Evolutionary conservation across 192 early-diverging fungal genomes (phyloP), one percentile per base, ranked within the genome.

Genomic region (Thamnidium elegans): DNA sequence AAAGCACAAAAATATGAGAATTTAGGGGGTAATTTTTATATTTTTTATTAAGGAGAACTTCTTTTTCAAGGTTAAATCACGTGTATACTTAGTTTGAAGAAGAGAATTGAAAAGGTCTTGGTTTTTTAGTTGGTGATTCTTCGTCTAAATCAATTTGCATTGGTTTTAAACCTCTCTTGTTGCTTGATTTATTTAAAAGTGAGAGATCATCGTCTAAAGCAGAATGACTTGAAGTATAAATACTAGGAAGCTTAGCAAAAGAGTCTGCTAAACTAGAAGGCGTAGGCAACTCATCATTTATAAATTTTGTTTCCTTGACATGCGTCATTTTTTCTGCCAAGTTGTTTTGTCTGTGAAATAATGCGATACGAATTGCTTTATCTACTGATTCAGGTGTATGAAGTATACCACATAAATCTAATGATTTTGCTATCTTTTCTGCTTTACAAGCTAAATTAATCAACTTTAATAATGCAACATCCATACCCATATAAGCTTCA

Each of bases 311-410:
- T 50, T 75, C 74, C 50, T 71, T 75, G 15, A 75, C 51, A 15
- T 47, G 55, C 17, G 76, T 83, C 62, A 99, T 86, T 17, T 89
- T 82, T 55, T 97, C 93, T 32, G 92, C 94, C 44, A 97, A 73
- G 10, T 66, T 74, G 3, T 86, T 75, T 45, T 84, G 77, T 55
- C 84, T 80, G 64, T 89, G 72, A 64, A 79, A 72, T 7, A 86
- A 72, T 0, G 95, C 94, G 70, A 97, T 86, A 70, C 92, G 89
- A 52, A 97, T 79, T 3, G 92, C 94, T 0, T 83, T 86, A 50
- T 95, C 91, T 64, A 99, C 76, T 0, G 93, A 89, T 43, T 69
- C 66, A n/a, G 87, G 55, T 19, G 76, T 71, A 45, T 76, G 75
- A 15, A 96, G 76, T 71, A 84, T 79, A 10, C 70, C 73, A 11